Evolutionary conservation across 2,329 filamentous ascomycete genomes (phyloP).

Genomic region (Stagonosporopsis vannaccii): DNA sequence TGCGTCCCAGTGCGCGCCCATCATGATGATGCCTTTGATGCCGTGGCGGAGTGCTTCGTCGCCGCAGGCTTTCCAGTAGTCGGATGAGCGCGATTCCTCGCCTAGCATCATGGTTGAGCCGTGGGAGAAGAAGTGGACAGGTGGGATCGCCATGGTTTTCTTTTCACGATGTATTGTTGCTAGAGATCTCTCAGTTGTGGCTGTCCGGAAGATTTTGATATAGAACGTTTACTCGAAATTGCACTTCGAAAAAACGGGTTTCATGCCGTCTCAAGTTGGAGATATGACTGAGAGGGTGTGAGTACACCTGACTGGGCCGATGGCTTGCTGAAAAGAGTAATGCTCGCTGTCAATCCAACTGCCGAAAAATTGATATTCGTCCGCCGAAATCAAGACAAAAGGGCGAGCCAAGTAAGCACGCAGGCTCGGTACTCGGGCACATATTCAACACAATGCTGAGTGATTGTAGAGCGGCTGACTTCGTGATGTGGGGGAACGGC

Average conservation of each 20-base stretch:
- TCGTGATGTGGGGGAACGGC: constrained; percentile 21
- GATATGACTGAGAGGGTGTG: too few relatives aligned
- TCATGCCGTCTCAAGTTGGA: too few relatives aligned
- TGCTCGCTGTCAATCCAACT: neutral
- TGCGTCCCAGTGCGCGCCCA: constrained; percentile 74
- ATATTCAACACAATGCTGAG: neutral
- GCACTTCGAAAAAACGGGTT: too few relatives aligned
- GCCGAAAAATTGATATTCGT: neutral
- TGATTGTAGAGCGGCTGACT: neutral
- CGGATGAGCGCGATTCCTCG: constrained; percentile 66
- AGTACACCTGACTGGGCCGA: neutral
- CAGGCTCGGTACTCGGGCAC: constrained; percentile 2
- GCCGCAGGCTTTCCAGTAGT: constrained; percentile 71
- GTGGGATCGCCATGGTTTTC: constrained; percentile 51
- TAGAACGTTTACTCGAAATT: neutral
- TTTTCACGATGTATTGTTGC: neutral
- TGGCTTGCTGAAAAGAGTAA: neutral
- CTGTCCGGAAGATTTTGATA: neutral
- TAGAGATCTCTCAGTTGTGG: neutral
- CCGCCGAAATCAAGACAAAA: neutral
- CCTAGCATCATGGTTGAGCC: constrained; percentile 77
- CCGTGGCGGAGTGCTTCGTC: constrained; percentile 66
- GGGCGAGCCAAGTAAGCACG: neutral
- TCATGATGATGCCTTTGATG: constrained; percentile 70
- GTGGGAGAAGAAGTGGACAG: constrained; percentile 73